Base-by-base conservation (phyloP, 352 stramenopile genomes). In the Globisporangium barbulae region DNA sequence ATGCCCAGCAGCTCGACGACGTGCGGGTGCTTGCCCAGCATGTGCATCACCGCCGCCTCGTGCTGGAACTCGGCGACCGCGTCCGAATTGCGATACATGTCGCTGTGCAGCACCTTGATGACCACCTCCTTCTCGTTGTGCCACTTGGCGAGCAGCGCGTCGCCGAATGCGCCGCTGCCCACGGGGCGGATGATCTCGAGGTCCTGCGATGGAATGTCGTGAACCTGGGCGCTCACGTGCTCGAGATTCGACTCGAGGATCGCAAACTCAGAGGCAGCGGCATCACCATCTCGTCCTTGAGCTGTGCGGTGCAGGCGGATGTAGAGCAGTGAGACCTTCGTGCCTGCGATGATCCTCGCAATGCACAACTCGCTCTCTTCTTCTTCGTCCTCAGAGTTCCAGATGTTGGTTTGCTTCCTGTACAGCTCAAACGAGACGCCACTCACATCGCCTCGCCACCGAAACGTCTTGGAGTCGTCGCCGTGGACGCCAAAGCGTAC, bases 11-110 rank as follows among this genome's bases (percentile, higher is more conserved):
- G 61, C 49, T 89, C 79, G 1, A 92, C 81, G 9, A 90, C 75
- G 28, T 89, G 83, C 2, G 83, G 83, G 47, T 92, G 81, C 45
- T 92, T 88, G 2, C 81, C 83, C 5, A 92, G 68, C 64, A 92
- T 74, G 61, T 89, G 79, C 78, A 89, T 89, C 39, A 92, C 83
- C 0, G 75, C 74, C 1, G 81, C 79, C 76, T 92, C 83, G 47
- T 92, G 83, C 1, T 75, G 79, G 41, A 92, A 79, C 55, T 82
- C 76, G 1, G 78, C 74, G 3, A 89, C 45, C 1, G 73, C 69
- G 5, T 89, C 77, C 3, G 67, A 67, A 44, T 68, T 73, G n/a
- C 64, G 65, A 31, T 80, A 87, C 33, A 72, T 68, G 45, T 87
- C 72, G 9, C 70, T 63, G 19, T 78, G 76, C 22, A 87, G 73